Percentiles rank a stretch among this genome's conserved stretches.
phyloP scores from a whole-genome alignment of 2,329 filamentous ascomycete genomes.

The Aspergillus alliaceus region DNA sequence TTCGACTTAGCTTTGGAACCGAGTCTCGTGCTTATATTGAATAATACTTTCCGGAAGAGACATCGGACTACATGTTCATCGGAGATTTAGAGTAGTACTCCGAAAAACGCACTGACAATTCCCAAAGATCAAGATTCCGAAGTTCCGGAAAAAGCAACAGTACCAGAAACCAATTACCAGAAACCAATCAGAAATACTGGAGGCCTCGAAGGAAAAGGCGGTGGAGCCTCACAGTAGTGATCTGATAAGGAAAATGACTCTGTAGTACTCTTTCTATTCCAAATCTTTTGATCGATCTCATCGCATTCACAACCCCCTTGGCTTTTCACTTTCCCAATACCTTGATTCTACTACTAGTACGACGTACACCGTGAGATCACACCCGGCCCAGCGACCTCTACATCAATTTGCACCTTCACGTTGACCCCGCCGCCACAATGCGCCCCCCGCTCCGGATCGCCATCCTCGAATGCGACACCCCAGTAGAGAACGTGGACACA shows the following conservation, averaged over 20 bases:
- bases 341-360: neutral
- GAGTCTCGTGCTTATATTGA: too few relatives aligned
- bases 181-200: neutral
- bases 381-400: neutral
- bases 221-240: neutral
- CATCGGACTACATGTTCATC: too few relatives aligned
- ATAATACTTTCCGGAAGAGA: too few relatives aligned
- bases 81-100: neutral
- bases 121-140: neutral
- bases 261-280: too few relatives aligned
- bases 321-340: neutral
- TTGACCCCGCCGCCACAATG: conserved; percentile 28
- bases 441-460: conserved; percentile 68
- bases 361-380: too few relatives aligned
- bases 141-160: neutral
- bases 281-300: too few relatives aligned
- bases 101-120: neutral
- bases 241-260: neutral
- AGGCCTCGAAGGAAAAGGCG: too few relatives aligned
- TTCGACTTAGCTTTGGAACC: too few relatives aligned
- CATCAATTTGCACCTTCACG: too few relatives aligned
- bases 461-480: conserved; percentile 84
- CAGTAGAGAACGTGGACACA: conserved; percentile 61
- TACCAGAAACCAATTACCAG: neutral
- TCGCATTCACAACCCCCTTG: neutral